These are phyloP conservation scores for Aspergillus sp. DNA, from an alignment of 2,329 filamentous ascomycete genomes.

Conservation along the genomic window DNA sequence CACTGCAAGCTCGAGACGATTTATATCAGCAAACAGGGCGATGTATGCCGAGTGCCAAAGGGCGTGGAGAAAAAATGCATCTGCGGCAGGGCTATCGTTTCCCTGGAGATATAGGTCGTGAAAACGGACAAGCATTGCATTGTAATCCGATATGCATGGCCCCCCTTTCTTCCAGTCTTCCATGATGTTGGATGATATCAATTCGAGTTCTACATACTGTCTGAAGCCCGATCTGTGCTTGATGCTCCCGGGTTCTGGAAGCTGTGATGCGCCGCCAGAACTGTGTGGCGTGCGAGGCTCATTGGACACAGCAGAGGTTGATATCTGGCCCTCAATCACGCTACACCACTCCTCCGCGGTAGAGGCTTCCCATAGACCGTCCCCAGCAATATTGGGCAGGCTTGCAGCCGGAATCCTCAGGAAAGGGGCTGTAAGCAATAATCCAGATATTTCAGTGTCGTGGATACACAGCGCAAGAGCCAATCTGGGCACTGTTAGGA, in stretches of 20 bases:
- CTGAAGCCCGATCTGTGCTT: too few relatives aligned
- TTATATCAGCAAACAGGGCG: slow-evolving; percentile 24
- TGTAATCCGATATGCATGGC: too few relatives aligned
- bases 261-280: too few relatives aligned
- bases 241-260: too few relatives aligned
- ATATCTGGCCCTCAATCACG: background rate
- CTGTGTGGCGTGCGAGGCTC: too few relatives aligned
- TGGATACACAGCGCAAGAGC: slow-evolving; percentile 20
- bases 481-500: background rate
- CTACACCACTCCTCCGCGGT: slow-evolving; percentile 12
- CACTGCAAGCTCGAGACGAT: slow-evolving; percentile 25
- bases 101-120: slow-evolving; percentile 8
- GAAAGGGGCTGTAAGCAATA: slow-evolving; percentile 19
- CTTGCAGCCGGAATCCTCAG: background rate
- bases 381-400: background rate
- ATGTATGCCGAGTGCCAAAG: slow-evolving; percentile 31
- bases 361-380: slow-evolving; percentile 16
- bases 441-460: slow-evolving; percentile 27
- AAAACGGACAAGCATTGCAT: slow-evolving; percentile 9
- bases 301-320: background rate
- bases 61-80: slow-evolving; percentile 24
- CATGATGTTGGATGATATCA: too few relatives aligned
- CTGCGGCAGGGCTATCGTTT: background rate
- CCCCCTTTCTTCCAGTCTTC: too few relatives aligned
- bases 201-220: too few relatives aligned